phyloP scores from a whole-genome alignment of 306 rosid genomes.

The Sicyos baderoa region DNA sequence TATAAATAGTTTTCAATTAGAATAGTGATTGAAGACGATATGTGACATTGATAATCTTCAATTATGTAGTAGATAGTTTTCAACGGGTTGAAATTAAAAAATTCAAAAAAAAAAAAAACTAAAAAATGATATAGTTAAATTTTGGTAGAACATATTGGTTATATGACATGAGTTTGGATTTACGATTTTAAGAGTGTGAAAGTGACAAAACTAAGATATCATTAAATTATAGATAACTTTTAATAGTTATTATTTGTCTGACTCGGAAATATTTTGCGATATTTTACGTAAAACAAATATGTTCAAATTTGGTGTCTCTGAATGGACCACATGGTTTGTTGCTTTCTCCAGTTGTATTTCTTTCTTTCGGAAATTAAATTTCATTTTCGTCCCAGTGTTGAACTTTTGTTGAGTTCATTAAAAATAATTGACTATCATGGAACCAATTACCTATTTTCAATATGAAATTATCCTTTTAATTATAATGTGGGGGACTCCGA shows the following conservation, averaged over 20 bases:
- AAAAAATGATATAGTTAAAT: too few species aligned
- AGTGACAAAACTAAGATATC: not conserved
- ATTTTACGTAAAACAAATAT: slow-evolving; percentile 1
- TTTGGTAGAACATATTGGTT: not conserved
- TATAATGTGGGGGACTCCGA: too few species aligned
- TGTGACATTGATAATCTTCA: too few species aligned
- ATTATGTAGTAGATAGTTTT: too few species aligned
- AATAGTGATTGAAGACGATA: too few species aligned
- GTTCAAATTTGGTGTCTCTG: slow-evolving; percentile 2
- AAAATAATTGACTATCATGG: too few species aligned
- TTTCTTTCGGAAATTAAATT: not conserved
- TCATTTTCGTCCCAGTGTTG: not conserved
- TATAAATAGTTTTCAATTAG: too few species aligned
- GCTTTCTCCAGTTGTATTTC: not conserved
- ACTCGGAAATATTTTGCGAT: not conserved
- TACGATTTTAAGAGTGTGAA: not conserved
- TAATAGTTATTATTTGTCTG: not conserved
- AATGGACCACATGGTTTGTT: not conserved
- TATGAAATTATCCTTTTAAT: too few species aligned
- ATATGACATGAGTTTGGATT: not conserved
- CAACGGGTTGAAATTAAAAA: too few species aligned
- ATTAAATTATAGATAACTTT: slow-evolving; percentile 4
- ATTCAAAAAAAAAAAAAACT: not conserved
- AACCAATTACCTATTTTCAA: too few species aligned
- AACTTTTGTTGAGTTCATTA: not conserved